Percentiles rank a stretch among this genome's conserved stretches.
These are phyloP conservation scores for Pichia heedii DNA, from an alignment of 805 yeast genomes.

Conservation along the genomic window DNA sequence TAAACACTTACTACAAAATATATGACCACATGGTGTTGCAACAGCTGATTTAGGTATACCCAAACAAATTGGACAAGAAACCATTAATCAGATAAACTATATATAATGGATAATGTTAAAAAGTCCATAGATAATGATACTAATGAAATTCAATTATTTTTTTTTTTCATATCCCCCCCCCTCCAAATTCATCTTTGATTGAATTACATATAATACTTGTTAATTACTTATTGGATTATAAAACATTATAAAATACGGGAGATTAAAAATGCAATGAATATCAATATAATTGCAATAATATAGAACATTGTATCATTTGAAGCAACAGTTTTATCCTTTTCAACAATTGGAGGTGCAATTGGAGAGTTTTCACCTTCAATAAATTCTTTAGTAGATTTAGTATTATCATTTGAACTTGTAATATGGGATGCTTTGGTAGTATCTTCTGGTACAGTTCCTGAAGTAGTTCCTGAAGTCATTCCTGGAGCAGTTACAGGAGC, in stretches of 20 bases:
- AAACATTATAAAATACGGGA: background rate
- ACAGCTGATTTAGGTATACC: constrained; percentile 41
- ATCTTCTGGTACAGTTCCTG: background rate
- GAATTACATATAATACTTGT: too few relatives aligned
- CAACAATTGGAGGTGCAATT: background rate
- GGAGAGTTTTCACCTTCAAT: background rate
- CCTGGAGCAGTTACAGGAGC: too few relatives aligned
- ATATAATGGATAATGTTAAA: too few relatives aligned
- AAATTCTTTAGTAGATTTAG: background rate
- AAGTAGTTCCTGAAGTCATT: too few relatives aligned
- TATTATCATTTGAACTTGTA: too few relatives aligned
- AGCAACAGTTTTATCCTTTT: background rate
- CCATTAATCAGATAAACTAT: too few relatives aligned
- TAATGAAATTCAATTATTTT: too few relatives aligned
- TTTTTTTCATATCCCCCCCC: too few relatives aligned
- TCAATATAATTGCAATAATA: background rate
- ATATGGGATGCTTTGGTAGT: too few relatives aligned
- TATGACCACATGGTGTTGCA: constrained; percentile 50
- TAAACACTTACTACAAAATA: constrained; percentile 45
- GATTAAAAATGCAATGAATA: background rate
- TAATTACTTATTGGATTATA: too few relatives aligned
- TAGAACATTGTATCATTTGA: background rate
- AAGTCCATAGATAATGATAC: too few relatives aligned
- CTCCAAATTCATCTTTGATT: too few relatives aligned
- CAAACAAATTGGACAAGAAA: constrained; percentile 47